Conservation (phyloP, 2,329 filamentous ascomycete genomes). For the Aspergillus calidoustus region DNA sequence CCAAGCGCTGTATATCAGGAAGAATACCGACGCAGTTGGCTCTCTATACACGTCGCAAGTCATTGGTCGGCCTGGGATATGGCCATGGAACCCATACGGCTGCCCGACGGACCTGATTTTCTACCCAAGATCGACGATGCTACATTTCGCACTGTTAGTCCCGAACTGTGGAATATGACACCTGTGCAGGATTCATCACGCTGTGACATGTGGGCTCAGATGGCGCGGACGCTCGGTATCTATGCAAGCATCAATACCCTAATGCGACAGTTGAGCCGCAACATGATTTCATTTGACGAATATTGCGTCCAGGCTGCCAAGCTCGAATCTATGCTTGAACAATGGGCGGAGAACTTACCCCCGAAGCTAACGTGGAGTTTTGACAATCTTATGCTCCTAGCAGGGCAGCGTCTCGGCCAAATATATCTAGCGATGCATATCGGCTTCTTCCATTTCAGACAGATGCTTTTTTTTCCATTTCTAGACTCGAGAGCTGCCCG, state of each 20-base stretch:
- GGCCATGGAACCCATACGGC: constrained; percentile 22
- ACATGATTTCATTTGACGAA: constrained; percentile 20
- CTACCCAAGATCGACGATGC: constrained; percentile 26
- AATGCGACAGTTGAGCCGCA: constrained; percentile 22
- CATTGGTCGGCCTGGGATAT: constrained; percentile 28
- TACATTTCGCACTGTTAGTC: constrained; percentile 20
- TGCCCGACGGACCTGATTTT: constrained; percentile 4
- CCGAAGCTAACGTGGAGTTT: constrained; percentile 19
- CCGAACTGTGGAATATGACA: constrained; percentile 12
- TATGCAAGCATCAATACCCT: constrained; percentile 25
- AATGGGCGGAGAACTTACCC: constrained; percentile 23
- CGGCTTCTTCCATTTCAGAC: constrained; percentile 27
- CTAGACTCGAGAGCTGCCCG: constrained; percentile 18
- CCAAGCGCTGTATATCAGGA: constrained; percentile 11
- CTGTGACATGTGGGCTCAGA: constrained; percentile 30
- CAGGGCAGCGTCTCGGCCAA: constrained; percentile 22
- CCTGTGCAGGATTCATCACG: constrained; percentile 3
- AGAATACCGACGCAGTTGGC: constrained; percentile 26
- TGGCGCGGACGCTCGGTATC: constrained; percentile 25
- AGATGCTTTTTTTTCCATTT: constrained; percentile 31
- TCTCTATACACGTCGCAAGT: constrained; percentile 27
- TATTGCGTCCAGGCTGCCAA: constrained; percentile 21
- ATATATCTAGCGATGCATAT: constrained; percentile 31
- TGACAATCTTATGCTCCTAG: constrained; percentile 22
- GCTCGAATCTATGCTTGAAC: constrained; percentile 20